A percentile compares a stretch with the other conserved stretches of the same genome.
Evolutionary conservation across 345 rosid species (phyloP).

Genomic region (Anacardium occidentale): DNA sequence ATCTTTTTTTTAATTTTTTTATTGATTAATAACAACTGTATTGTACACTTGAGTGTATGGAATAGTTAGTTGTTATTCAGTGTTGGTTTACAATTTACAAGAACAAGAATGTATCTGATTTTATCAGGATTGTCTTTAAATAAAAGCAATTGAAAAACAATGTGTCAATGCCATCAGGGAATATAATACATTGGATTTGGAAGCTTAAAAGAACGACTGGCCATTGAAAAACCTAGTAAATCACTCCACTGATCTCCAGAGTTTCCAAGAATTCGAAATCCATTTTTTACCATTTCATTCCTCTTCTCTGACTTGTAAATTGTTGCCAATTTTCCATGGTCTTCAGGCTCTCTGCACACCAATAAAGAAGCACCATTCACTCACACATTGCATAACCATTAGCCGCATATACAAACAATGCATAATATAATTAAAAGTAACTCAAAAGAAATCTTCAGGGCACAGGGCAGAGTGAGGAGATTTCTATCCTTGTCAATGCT

Average conservation of each 20-base stretch:
- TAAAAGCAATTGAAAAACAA: neutral
- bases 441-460: too few relatives aligned
- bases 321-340: slow-evolving; percentile 56
- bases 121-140: neutral
- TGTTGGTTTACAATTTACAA: slow-evolving; percentile 17
- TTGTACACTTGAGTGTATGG: neutral
- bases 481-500: too few relatives aligned
- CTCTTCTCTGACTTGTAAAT: slow-evolving; percentile 79
- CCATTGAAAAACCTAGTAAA: slow-evolving; percentile 59
- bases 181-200: slow-evolving; percentile 90
- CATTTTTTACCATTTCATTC: slow-evolving; percentile 65
- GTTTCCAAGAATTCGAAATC: slow-evolving; percentile 76
- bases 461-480: too few relatives aligned
- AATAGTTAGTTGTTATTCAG: neutral
- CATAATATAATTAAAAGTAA: neutral
- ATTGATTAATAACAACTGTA: neutral
- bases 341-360: slow-evolving; percentile 50
- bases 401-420: slow-evolving; percentile 4
- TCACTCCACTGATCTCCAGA: slow-evolving; percentile 98
- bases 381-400: neutral
- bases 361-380: neutral
- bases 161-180: slow-evolving; percentile 33
- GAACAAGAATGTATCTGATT: neutral
- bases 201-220: slow-evolving; percentile 75
- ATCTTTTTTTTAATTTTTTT: neutral